Evolutionary conservation across 2,329 filamentous ascomycete genomes (phyloP), one percentile per base, ranked within the genome.

Genomic region (Aspergillus brunneoviolaceus): DNA sequence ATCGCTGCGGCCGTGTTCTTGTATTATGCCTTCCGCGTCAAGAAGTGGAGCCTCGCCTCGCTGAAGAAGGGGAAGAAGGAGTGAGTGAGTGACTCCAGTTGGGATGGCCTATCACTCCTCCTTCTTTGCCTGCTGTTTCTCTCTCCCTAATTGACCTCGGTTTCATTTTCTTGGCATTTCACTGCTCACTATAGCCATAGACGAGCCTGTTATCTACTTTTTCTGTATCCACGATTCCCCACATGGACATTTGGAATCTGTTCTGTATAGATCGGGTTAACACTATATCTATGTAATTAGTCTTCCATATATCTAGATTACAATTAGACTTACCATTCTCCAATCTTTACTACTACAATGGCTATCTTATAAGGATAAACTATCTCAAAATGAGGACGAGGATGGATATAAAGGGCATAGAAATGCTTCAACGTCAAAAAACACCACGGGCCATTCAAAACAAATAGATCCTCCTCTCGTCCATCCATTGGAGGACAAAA

Each of bases 1-100:
- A 70, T 86, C 10, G 73, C 71, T 29, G 80, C 77, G 0, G 83
- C 85, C 1, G 69, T 86, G 27, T 1, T 65, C 25, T 81, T 49
- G 65, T 82, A 57, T 33, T 73, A 72, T 81, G 80, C 71, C 3
- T 67, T 73, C 61, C 67, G 71, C 11, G 70, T 73, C 19, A 70
- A 65, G 59, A 65, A 58, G 23, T 72, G 70, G 69, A 63, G 60
- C 51, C 59, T 66, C 35, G 33, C 62, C 57, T 19, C 16, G 65
- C 52, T 48, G 4, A 70, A 68, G 1, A 70, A 70, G 1, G 51
- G 31, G 4, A 54, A 45, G 51, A 54, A 21, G 66, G 16, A 45
- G 5, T 45, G 39, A 45, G 16, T 23, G 23, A 5, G 23, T 4
- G 23, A 23, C 23, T 16, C 5, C 11, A 12, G 33, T 12, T 6